Evolutionary conservation across 768 basidiomycete species (phyloP), one percentile per base, ranked within the genome.

Genomic region (Amanita inopinata): DNA sequence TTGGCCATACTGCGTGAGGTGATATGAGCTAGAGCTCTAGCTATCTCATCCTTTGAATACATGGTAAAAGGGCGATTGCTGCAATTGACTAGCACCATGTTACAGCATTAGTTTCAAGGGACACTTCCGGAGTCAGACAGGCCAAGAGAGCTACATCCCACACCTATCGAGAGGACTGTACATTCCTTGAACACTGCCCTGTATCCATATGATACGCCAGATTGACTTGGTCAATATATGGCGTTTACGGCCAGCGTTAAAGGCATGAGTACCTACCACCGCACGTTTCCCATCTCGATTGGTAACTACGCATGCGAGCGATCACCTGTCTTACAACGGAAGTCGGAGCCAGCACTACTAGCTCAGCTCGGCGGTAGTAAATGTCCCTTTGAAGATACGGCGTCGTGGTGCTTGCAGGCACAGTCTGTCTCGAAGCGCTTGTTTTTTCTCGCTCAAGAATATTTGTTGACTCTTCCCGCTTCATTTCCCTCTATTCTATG

Each of bases 121-220:
- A 56, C 55, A 61, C 61, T 56, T 61, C 58, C 59, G 60, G 63
- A 63, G 55, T 58, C 51, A 61, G 62, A 56, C 62, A 65, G 65
- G 62, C 58, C 53, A 53, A 56, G 62, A 51, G 54, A 53, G 55
- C 54, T 49, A 49, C 50, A n/a, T n/a, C n/a, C n/a, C n/a, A n/a
- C n/a, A n/a, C 47, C 41, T 52, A 51, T 60, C 57, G 60, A 64
- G 64, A 61, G 62, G 61, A 61, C 55, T 54, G 53, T 55, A 46
- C 51, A 54, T 50, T n/a, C n/a, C n/a, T n/a, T n/a, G n/a, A n/a
- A n/a, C n/a, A n/a, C n/a, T n/a, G n/a, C n/a, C n/a, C n/a, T n/a
- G n/a, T n/a, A n/a, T n/a, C n/a, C n/a, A n/a, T n/a, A n/a, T n/a
- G n/a, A n/a, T n/a, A n/a, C n/a, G n/a, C n/a, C n/a, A n/a, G n/a